phyloP scores from a whole-genome alignment of 2,329 filamentous ascomycete species.

The Xylariaceae sp. region DNA sequence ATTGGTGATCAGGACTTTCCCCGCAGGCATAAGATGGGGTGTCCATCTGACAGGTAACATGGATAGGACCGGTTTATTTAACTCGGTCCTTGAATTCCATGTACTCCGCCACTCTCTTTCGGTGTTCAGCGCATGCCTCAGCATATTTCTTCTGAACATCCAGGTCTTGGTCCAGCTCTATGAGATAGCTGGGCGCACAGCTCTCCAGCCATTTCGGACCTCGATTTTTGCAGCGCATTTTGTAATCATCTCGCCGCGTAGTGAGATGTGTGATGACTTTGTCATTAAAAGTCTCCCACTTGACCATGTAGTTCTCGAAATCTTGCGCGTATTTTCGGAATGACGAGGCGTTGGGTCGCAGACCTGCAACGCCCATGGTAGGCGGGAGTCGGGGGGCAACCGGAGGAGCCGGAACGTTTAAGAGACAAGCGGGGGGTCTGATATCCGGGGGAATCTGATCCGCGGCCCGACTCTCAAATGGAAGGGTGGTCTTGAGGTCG shows the following conservation, averaged over 20 bases:
- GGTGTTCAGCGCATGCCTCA: constrained; percentile 55
- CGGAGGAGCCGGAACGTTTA: constrained; percentile 47
- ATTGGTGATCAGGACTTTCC: not conserved
- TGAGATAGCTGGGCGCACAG: constrained; percentile 51
- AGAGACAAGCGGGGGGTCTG: constrained; percentile 32
- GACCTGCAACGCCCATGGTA: constrained; percentile 38
- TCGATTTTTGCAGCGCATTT: constrained; percentile 36
- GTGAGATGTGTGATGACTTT: constrained; percentile 53
- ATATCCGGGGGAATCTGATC: constrained; percentile 35
- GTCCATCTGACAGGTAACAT: not conserved
- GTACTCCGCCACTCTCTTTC: constrained; percentile 54
- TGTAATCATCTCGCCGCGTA: constrained; percentile 44
- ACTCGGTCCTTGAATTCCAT: constrained; percentile 43
- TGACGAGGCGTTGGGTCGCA: constrained; percentile 39
- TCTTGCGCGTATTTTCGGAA: constrained; percentile 50
- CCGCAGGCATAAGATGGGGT: not conserved
- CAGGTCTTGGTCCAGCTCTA: constrained; percentile 59
- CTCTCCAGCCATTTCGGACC: constrained; percentile 45
- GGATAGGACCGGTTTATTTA: constrained; percentile 26
- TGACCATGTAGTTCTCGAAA: constrained; percentile 50
- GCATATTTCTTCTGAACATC: constrained; percentile 57
- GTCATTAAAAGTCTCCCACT: constrained; percentile 48
- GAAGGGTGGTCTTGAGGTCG: constrained; percentile 52
- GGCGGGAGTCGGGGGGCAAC: constrained; percentile 45
- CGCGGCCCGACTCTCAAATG: constrained; percentile 50